These are phyloP conservation scores for Whalleya microplaca DNA, from an alignment of 2,329 filamentous ascomycete species.

Conservation along the genomic window DNA sequence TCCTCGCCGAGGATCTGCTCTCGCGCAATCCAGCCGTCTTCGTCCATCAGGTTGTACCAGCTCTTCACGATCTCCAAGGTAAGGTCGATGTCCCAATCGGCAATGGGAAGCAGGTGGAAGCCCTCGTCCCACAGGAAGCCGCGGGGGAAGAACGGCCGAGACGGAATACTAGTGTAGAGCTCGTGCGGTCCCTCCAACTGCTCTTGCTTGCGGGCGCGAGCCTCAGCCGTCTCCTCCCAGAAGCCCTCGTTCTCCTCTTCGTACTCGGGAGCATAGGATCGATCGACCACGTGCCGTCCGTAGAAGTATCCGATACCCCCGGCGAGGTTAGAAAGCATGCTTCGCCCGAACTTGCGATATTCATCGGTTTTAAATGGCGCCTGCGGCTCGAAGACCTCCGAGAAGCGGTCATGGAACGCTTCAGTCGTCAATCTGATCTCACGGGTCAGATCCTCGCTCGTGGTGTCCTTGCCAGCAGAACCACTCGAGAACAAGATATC, in stretches of 20 bases:
- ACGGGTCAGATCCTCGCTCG: slow-evolving; percentile 67
- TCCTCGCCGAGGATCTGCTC: slow-evolving; percentile 94
- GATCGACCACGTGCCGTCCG: slow-evolving; percentile 84
- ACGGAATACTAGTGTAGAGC: slow-evolving; percentile 89
- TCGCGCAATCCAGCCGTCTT: slow-evolving; percentile 95
- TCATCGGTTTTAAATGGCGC: slow-evolving; percentile 74
- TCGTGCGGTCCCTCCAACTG: slow-evolving; percentile 80
- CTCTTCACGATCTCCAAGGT: slow-evolving; percentile 86
- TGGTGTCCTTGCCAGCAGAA: slow-evolving; percentile 62
- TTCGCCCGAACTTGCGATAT: slow-evolving; percentile 80
- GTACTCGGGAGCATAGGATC: slow-evolving; percentile 89
- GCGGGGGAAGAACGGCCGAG: slow-evolving; percentile 91
- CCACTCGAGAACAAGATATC: slow-evolving; percentile 87
- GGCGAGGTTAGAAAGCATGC: slow-evolving; percentile 90
- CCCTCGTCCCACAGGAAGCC: slow-evolving; percentile 99
- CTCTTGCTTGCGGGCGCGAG: slow-evolving; percentile 69
- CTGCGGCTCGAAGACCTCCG: slow-evolving; percentile 71
- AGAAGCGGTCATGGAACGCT: slow-evolving; percentile 76
- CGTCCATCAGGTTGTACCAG: slow-evolving; percentile 96
- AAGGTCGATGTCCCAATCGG: slow-evolving; percentile 93
- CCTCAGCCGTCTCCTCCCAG: slow-evolving; percentile 88
- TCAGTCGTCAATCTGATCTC: slow-evolving; percentile 69
- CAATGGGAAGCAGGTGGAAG: slow-evolving; percentile 88
- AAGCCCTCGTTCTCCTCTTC: slow-evolving; percentile 95
- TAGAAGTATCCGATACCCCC: slow-evolving; percentile 96